These are phyloP conservation scores for Trichosanthes truncata DNA, from an alignment of 306 rosid species.

Conservation along the genomic window DNA sequence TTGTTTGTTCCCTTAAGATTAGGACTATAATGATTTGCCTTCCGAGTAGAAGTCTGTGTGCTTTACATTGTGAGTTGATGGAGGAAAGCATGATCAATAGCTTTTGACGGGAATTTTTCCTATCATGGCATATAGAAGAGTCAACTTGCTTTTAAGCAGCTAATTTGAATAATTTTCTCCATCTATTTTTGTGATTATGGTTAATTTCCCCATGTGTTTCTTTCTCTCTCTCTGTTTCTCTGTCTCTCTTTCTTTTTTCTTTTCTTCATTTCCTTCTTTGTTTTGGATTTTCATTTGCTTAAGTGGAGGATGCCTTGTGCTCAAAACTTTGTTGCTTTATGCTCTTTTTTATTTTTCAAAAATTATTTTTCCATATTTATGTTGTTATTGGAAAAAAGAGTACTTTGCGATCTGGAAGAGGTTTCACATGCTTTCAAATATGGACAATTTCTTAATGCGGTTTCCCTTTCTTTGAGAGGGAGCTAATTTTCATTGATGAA, in stretches of 20 bases:
- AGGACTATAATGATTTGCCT: not conserved
- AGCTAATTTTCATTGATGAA: not conserved
- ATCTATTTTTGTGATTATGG: not conserved
- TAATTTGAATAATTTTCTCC: not conserved
- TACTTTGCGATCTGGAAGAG: not conserved
- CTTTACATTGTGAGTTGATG: not conserved
- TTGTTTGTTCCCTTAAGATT: not conserved
- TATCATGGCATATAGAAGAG: not conserved
- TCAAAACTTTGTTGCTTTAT: not conserved
- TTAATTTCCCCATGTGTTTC: not conserved
- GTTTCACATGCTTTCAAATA: not conserved
- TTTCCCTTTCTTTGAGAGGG: not conserved
- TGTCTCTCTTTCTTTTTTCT: not conserved
- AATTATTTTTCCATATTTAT: not conserved
- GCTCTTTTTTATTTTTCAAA: not conserved
- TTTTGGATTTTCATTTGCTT: not conserved
- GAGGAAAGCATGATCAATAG: not conserved
- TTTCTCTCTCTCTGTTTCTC: not conserved
- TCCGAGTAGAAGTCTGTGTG: not conserved
- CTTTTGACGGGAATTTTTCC: not conserved
- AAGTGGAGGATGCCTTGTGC: not conserved
- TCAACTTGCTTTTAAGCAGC: not conserved
- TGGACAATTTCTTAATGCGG: not conserved
- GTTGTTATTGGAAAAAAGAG: not conserved
- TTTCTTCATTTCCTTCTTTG: not conserved